Conservation (phyloP, 352 stramenopile species). For the Globisporangium sylvaticum region DNA sequence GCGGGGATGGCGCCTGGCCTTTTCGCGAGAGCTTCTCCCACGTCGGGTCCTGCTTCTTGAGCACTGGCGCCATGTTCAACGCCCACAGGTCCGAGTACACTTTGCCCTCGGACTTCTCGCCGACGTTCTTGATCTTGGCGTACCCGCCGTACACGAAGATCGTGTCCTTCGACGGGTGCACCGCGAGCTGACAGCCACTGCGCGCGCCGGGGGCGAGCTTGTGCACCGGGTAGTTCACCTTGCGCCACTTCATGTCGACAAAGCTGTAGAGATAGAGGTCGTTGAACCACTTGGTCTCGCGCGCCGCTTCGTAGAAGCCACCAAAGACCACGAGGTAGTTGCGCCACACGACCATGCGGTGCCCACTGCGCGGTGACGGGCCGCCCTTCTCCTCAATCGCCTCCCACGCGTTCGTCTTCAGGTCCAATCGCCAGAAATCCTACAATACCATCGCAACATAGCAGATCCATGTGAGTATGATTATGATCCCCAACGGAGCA, state of each 20-base stretch:
- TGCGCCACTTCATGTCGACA: slow-evolving; percentile 87
- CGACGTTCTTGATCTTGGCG: slow-evolving; percentile 92
- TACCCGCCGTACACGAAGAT: slow-evolving; percentile 96
- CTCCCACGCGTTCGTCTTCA: slow-evolving; percentile 94
- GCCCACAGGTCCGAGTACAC: slow-evolving; percentile 95
- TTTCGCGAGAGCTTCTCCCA: slow-evolving; percentile 94
- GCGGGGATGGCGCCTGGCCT: slow-evolving; percentile 74
- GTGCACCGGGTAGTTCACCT: slow-evolving; percentile 65
- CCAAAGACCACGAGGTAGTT: slow-evolving; percentile 97
- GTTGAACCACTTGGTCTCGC: slow-evolving; percentile 94
- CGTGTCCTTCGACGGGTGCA: slow-evolving; percentile 84
- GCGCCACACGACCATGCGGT: slow-evolving; percentile 93
- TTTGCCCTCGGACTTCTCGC: slow-evolving; percentile 91
- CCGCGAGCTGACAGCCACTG: slow-evolving; percentile 80
- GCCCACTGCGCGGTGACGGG: slow-evolving; percentile 82
- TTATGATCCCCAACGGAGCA: background rate
- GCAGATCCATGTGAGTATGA: background rate
- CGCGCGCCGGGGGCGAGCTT: slow-evolving; percentile 59
- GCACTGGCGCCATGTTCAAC: slow-evolving; percentile 87
- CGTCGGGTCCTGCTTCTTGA: slow-evolving; percentile 88
- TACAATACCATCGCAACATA: slow-evolving; percentile 7
- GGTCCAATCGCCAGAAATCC: slow-evolving; percentile 90
- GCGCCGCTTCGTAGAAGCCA: slow-evolving; percentile 94
- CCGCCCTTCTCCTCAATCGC: slow-evolving; percentile 86
- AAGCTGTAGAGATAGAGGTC: slow-evolving; percentile 92